A percentile compares a stretch with the other conserved stretches of the same genome.
phyloP scores from a whole-genome alignment of 2,329 filamentous ascomycete species.

The Mollisiaceae sp. region DNA sequence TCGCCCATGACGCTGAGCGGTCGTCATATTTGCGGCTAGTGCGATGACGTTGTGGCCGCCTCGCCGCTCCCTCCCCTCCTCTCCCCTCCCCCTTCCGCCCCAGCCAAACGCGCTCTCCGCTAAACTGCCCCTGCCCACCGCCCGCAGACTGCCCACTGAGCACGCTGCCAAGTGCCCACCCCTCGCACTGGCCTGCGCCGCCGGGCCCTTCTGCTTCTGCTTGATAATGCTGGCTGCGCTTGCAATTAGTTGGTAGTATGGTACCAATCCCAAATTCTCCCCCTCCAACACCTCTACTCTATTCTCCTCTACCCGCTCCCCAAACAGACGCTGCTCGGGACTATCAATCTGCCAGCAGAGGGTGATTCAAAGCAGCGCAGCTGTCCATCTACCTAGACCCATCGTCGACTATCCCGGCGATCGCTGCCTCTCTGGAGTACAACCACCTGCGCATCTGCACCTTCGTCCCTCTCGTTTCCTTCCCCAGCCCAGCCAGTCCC shows the following conservation, averaged over 20 bases:
- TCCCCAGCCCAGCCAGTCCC: not conserved
- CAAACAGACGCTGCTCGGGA: not conserved
- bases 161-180: no score
- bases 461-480: conserved; percentile 6
- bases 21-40: not conserved
- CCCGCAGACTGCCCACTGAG: no score
- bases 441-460: not conserved
- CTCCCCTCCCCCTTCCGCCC: no score
- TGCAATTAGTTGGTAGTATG: not conserved
- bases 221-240: not conserved
- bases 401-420: conserved; percentile 11
- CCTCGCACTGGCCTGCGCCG: not conserved
- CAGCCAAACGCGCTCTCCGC: not conserved
- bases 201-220: not conserved
- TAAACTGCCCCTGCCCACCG: not conserved
- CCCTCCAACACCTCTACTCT: not conserved
- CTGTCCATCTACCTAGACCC: not conserved
- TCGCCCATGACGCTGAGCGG: not conserved
- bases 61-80: no score
- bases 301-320: not conserved
- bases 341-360: not conserved
- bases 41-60: not conserved
- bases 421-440: conserved; percentile 3
- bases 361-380: not conserved
- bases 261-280: not conserved